phyloP scores from a whole-genome alignment of 805 yeast genomes.

The Starmerella asiatica region DNA sequence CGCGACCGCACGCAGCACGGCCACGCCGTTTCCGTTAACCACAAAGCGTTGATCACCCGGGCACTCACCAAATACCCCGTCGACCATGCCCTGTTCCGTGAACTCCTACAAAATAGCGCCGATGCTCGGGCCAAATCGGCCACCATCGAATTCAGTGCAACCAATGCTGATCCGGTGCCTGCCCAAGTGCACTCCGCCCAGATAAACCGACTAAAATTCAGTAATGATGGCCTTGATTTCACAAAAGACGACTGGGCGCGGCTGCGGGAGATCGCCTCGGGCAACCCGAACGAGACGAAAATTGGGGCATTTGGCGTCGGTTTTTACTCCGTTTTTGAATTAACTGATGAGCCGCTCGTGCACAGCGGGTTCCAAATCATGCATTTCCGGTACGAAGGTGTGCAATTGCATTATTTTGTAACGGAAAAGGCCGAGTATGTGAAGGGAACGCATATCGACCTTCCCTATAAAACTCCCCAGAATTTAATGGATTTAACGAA shows the following conservation, averaged over 20 bases:
- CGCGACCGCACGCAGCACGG: conserved; percentile 14
- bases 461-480: conserved; percentile 26
- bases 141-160: conserved; percentile 22
- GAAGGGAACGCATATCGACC: conserved; percentile 29
- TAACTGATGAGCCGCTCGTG: conserved; percentile 67
- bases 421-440: conserved; percentile 17
- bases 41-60: conserved; percentile 31
- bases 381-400: conserved; percentile 29
- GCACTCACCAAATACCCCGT: conserved; percentile 33
- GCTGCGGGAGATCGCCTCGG: conserved; percentile 31
- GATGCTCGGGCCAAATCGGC: conserved; percentile 30
- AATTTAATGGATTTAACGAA: conserved; percentile 25
- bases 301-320: conserved; percentile 36
- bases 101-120: conserved; percentile 31
- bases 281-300: conserved; percentile 32
- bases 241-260: conserved; percentile 30
- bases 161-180: conserved; percentile 9
- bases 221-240: conserved; percentile 28
- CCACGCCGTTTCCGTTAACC: conserved; percentile 30
- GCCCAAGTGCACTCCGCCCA: conserved; percentile 23
- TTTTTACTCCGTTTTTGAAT: conserved; percentile 63
- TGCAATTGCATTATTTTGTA: conserved; percentile 27
- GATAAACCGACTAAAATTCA: conserved; percentile 20
- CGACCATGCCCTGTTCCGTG: conserved; percentile 31
- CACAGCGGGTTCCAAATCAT: conserved; percentile 32